These are phyloP conservation scores for Psilocybe cyanescens DNA, from an alignment of 768 basidiomycete genomes.

Conservation along the genomic window DNA sequence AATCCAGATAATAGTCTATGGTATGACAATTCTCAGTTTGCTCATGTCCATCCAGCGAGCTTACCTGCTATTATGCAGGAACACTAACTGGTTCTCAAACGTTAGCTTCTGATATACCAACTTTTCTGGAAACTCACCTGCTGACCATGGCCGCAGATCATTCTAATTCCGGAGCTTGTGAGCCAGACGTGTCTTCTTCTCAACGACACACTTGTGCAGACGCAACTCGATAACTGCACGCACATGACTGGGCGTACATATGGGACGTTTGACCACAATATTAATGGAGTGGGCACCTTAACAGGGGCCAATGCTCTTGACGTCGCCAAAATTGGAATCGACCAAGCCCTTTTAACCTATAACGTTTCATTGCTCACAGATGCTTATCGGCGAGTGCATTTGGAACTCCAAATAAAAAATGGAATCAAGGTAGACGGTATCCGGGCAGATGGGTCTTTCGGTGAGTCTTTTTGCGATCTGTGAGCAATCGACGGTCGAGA, in stretches of 20 bases:
- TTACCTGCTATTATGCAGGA: conserved; percentile 39
- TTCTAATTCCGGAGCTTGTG: conserved; percentile 61
- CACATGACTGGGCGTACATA: conserved; percentile 57
- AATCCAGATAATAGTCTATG: conserved; percentile 49
- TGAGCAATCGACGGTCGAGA: too few relatives aligned
- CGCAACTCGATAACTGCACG: conserved; percentile 49
- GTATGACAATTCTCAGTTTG: conserved; percentile 22
- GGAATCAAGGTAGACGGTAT: conserved; percentile 63
- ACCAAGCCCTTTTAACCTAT: conserved; percentile 43
- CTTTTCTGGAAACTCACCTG: neutral
- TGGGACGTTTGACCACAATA: conserved; percentile 42
- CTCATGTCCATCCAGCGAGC: neutral
- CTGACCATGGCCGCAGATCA: conserved; percentile 41
- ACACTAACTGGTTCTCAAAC: conserved; percentile 69
- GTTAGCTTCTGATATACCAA: conserved; percentile 31
- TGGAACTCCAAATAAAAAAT: conserved; percentile 53
- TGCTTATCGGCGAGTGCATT: conserved; percentile 54
- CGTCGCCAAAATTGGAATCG: conserved; percentile 65
- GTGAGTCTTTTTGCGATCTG: conserved; percentile 23
- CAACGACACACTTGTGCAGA: conserved; percentile 44
- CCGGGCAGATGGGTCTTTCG: conserved; percentile 53
- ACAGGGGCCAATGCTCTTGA: conserved; percentile 72
- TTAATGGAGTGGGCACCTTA: conserved; percentile 50
- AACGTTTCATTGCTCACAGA: conserved; percentile 51
- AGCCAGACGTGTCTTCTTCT: conserved; percentile 62